Base-by-base conservation (phyloP, 805 yeast genomes). In the Saturnispora galanensis region DNA sequence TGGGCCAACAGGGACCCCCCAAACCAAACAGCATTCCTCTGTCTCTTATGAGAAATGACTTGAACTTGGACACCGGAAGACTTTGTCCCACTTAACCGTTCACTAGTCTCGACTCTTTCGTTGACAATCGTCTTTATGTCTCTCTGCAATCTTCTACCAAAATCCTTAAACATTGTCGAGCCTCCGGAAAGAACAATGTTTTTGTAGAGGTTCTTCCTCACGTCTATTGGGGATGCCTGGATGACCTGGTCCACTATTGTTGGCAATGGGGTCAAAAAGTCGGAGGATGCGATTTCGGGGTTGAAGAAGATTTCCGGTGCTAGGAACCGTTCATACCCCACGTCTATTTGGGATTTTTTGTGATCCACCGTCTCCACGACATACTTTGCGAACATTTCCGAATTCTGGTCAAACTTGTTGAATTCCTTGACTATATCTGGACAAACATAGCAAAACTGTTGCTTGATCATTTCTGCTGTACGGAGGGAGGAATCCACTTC, bases 301-400 rank as follows among this genome's bases (percentile, higher is more conserved):
- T 85, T 88, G 77, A 93, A 93, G 68, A 93, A 93, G 57, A 93
- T 89, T 65, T 93, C 99, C n/a, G 98, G 97, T 1, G 98, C 99
- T 63, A 93, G 75, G 65, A 93, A 93, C 55, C 97, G 76, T 69
- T 93, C 99, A 65, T 93, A 93, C 45, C 97, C 99, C 48, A 93
- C 93, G 64, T 93, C 98, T 51, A 93, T 93, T 31, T 68, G 63
- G 47, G 75, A 78, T 46, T 74, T 73, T 40, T 85, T 84, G 48
- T 74, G 73, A 29, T 52, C 73, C 68, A 83, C 84, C 26, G 81
- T 80, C 61, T 90, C 96, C 26, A 86, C 93, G 35, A 86, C 74
- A 65, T 86, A 88, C 67, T 90, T 90, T 35, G 95, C 95, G 71
- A 93, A 87, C 65, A 87, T 84, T 47, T 83, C 94, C 7, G 96